Conservation (phyloP, 345 rosid species). For the Populus deltoides region DNA sequence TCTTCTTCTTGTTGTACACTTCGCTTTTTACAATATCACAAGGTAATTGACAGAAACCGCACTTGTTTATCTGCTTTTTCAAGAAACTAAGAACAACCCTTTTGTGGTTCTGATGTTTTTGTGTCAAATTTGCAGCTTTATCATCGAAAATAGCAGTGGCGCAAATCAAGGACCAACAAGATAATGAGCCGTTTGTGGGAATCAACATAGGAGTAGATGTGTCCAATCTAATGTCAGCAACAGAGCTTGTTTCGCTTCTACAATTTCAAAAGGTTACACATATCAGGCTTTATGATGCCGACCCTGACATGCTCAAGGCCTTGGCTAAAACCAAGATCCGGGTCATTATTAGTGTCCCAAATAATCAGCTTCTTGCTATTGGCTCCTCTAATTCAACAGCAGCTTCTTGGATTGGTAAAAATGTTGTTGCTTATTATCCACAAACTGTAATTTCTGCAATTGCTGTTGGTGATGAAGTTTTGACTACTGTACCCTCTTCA, state of each 20-base stretch:
- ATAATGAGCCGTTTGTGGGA: slow-evolving; percentile 74
- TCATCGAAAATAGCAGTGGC: slow-evolving; percentile 17
- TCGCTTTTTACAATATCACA: slow-evolving; percentile 12
- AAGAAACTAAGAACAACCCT: not conserved
- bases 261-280: slow-evolving; percentile 73
- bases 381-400: slow-evolving; percentile 89
- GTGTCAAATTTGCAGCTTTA: slow-evolving; percentile 21
- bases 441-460: slow-evolving; percentile 63
- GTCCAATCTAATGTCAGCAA: slow-evolving; percentile 46
- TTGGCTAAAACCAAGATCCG: slow-evolving; percentile 83
- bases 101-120: not conserved
- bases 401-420: slow-evolving; percentile 78
- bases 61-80: not conserved
- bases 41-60: slow-evolving; percentile 19
- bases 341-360: slow-evolving; percentile 83
- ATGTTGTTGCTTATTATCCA: slow-evolving; percentile 80
- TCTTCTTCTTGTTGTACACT: slow-evolving; percentile 25
- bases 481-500: slow-evolving; percentile 83
- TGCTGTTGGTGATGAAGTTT: slow-evolving; percentile 90
- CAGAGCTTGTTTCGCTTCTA: slow-evolving; percentile 58
- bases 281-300: slow-evolving; percentile 74
- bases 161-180: slow-evolving; percentile 37
- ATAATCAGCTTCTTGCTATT: slow-evolving; percentile 89
- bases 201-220: slow-evolving; percentile 82
- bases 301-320: slow-evolving; percentile 71